Evolutionary conservation across 2,329 filamentous ascomycete species (phyloP), one percentile per base, ranked within the genome.

Genomic region (Hortaea sp.): DNA sequence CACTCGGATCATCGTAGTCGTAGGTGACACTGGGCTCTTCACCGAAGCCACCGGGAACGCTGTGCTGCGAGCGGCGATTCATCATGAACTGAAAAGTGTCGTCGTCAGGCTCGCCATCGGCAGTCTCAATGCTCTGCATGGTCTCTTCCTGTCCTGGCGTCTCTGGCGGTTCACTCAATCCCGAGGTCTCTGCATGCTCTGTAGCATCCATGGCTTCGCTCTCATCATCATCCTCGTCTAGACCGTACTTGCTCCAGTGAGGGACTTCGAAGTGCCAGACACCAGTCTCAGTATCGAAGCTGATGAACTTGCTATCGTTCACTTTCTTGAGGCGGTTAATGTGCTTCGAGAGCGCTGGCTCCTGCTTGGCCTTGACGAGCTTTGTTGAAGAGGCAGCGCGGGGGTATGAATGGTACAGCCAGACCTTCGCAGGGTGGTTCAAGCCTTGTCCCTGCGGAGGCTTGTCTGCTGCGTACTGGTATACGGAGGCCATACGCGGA

Each of bases 211-310:
- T 55, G 5, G 47, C 53, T 9, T 48, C 47, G 29, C 88, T 85
- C 44, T 82, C 78, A 37, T 85, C 75, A 29, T 75, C 70, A 38
- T 69, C 69, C 37, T 86, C 87, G 53, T 90, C 84, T 45, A 97
- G 75, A 37, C 85, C 89, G 62, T 98, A 98, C 1, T 88, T 95
- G 1, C 90, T 97, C 65, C 94, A 98, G 66, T 98, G 92, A 59
- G 90, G 82, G n/a, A 98, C 92, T 7, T 74, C 81, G 70, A 98
- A 98, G 10, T 79, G 78, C 94, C 94, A 98, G 41, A 85, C 77
- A 44, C 90, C 92, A 44, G 81, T 88, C 1, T 86, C 75, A 47
- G 75, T 72, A 53, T 94, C 78, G 65, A 95, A 98, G 57, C 76
- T 75, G 57, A 89, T 74, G 58, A 95, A 97, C 4, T 80, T 79